These are phyloP conservation scores for Tylopilus intermedius DNA, from an alignment of 768 basidiomycete genomes.

Conservation along the genomic window DNA sequence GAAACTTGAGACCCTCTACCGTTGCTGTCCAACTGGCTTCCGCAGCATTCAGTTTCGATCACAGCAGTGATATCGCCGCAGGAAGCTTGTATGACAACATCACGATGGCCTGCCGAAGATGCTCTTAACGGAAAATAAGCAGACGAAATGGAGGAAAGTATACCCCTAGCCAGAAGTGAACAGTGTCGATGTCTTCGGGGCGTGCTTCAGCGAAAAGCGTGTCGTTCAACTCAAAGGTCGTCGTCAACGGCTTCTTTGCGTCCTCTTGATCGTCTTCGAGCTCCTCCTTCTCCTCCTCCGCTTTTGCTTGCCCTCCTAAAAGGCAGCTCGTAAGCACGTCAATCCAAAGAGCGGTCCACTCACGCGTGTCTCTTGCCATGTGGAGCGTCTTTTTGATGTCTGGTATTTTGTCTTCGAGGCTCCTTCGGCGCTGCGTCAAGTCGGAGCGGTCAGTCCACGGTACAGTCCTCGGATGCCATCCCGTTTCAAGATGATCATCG, in stretches of 20 bases:
- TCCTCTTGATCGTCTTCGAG: constrained; percentile 46
- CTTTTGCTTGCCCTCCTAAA: constrained; percentile 57
- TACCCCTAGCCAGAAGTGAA: constrained; percentile 95
- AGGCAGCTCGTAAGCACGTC: not conserved
- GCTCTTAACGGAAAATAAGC: not conserved
- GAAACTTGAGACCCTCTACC: constrained; percentile 85
- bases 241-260: constrained; percentile 53
- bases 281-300: constrained; percentile 36
- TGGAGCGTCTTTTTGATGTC: constrained; percentile 88
- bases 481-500: constrained; percentile 47
- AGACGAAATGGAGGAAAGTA: constrained; percentile 26
- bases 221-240: constrained; percentile 93
- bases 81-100: constrained; percentile 92
- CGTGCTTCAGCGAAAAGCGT: constrained; percentile 92
- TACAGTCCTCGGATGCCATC: constrained; percentile 67
- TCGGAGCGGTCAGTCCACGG: constrained; percentile 65
- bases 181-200: constrained; percentile 79
- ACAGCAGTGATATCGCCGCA: constrained; percentile 68
- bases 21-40: constrained; percentile 61
- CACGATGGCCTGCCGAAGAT: constrained; percentile 76
- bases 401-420: constrained; percentile 91
- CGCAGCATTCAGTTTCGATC: constrained; percentile 70
- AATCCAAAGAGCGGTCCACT: constrained; percentile 19
- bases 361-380: constrained; percentile 77
- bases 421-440: constrained; percentile 68